Conservation (phyloP, 2,329 filamentous ascomycete species). For the Seiridium unicorne region DNA sequence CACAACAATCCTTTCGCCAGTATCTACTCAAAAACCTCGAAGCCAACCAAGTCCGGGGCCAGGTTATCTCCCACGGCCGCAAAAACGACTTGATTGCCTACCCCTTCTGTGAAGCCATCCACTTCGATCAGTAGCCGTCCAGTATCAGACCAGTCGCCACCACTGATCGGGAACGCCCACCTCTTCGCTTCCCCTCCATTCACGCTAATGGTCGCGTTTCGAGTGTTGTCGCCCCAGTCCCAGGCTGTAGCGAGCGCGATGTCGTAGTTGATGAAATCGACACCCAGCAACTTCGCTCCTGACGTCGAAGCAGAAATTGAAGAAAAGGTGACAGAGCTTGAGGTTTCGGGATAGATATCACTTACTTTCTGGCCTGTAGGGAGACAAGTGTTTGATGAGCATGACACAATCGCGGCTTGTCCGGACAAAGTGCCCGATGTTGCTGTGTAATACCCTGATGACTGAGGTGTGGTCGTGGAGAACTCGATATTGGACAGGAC, state of each 20-base stretch:
- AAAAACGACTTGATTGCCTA: slow-evolving; percentile 35
- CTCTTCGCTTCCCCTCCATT: slow-evolving; percentile 40
- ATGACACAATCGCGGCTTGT: slow-evolving; percentile 30
- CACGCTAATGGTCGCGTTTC: slow-evolving; percentile 48
- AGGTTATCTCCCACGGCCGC: slow-evolving; percentile 21
- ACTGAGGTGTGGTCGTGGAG: slow-evolving; percentile 10
- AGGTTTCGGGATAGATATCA: slow-evolving; percentile 26
- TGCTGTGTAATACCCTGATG: slow-evolving; percentile 37
- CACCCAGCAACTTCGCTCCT: slow-evolving; percentile 38
- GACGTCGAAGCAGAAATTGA: slow-evolving; percentile 25
- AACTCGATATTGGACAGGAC: slow-evolving; percentile 33
- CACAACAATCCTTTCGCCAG: too few species aligned
- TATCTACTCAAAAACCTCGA: slow-evolving; percentile 31
- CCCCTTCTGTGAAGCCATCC: slow-evolving; percentile 41
- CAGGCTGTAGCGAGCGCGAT: slow-evolving; percentile 40
- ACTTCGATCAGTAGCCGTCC: slow-evolving; percentile 42
- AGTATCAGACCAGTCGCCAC: slow-evolving; percentile 49
- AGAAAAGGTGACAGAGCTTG: slow-evolving; percentile 33
- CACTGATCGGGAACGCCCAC: slow-evolving; percentile 49
- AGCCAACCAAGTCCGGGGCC: slow-evolving; percentile 42
- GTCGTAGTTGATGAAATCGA: slow-evolving; percentile 54
- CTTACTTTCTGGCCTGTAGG: slow-evolving; percentile 42
- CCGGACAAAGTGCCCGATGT: slow-evolving; percentile 35
- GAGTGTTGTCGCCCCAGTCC: slow-evolving; percentile 43
- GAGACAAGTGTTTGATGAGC: slow-evolving; percentile 35